Evolutionary conservation across 2,329 filamentous ascomycete species (phyloP).

Genomic region (Calonectria multiphialidica): DNA sequence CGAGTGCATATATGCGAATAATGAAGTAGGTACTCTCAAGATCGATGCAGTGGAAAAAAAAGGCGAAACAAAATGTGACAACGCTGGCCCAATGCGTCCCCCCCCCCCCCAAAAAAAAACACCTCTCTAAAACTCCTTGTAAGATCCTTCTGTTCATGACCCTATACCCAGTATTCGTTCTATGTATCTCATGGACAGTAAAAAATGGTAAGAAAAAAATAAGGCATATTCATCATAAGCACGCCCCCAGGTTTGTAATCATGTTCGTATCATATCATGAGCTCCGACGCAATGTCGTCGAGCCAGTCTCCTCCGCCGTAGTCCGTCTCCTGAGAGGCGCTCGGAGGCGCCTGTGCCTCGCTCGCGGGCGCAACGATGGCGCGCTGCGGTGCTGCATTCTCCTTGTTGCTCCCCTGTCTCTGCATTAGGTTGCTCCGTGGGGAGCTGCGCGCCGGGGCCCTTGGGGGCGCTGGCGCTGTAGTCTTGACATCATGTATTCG

Average conservation of each 20-base stretch:
- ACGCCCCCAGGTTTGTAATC: conserved; percentile 11
- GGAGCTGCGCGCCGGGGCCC: not conserved
- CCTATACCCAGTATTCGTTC: not conserved
- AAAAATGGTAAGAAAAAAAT: not conserved
- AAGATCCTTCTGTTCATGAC: not conserved
- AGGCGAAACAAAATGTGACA: not conserved
- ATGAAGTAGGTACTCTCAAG: not conserved
- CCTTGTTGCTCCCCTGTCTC: conserved; percentile 34
- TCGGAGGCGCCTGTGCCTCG: conserved; percentile 5
- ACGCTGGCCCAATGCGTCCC: not conserved
- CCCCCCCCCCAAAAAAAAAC: not conserved
- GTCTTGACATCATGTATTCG: not conserved
- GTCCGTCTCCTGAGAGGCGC: conserved; percentile 52
- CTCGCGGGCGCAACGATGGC: not conserved
- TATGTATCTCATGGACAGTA: conserved; percentile 1
- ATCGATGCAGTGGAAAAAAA: not conserved
- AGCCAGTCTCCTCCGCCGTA: conserved; percentile 55
- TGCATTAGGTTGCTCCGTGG: not conserved
- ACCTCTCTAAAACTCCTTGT: not conserved
- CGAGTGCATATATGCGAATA: not conserved
- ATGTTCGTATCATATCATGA: conserved; percentile 39
- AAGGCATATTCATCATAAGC: not conserved
- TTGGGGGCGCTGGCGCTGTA: not conserved
- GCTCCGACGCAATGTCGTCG: conserved; percentile 50
- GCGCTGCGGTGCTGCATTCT: conserved; percentile 34